Evolutionary conservation across 768 basidiomycete species (phyloP), one percentile per base, ranked within the genome.

Genomic region (Agaricus sinodeliciosus): DNA sequence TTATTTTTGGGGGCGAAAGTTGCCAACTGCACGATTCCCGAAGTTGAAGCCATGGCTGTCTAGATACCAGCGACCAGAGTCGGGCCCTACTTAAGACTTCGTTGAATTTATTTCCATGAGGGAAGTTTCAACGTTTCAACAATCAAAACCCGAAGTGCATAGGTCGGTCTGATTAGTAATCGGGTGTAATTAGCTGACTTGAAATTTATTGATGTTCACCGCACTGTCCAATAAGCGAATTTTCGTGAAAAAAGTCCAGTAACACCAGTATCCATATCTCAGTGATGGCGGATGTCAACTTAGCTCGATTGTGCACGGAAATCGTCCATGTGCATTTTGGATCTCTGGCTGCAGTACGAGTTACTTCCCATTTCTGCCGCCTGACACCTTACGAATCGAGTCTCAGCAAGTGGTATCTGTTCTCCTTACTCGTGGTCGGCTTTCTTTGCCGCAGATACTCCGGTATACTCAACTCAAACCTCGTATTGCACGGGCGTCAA

Each of bases 371-470:
- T n/a, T 19, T 34, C 16, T 28, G 22, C 19, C 15, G 45, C 22
- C 31, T 35, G 40, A 50, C 40, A 48, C 26, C 34, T 47, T 44
- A 46, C 28, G 27, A 55, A 44, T 50, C 43, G 25, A 8, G 28
- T 25, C 16, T 25, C 60, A 95, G 93, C 81, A 78, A 65, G 77
- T 94, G 53, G 83, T 84, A 18, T 83, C 80, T 19, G 74, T 77
- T 16, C 73, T 95, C 16, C 75, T 95, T n/a, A 82, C 79, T 42
- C 79, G 87, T 28, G 93, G 93, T n/a, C 81, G 92, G 41, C 71
- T 95, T n/a, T 76, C 87, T 9, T 67, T 91, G 19, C 55, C 73
- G 8, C 83, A 87, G 59, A 64, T 95, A 46, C 72, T 84, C 31
- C 84, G 86, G 28, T 82, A 82, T 62, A 81, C 91, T 1, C 73